A percentile compares a stretch with the other conserved stretches of the same genome.
Conservation (phyloP, 2,329 filamentous ascomycete genomes). For the Zelopaecilomyces penicillatus region DNA sequence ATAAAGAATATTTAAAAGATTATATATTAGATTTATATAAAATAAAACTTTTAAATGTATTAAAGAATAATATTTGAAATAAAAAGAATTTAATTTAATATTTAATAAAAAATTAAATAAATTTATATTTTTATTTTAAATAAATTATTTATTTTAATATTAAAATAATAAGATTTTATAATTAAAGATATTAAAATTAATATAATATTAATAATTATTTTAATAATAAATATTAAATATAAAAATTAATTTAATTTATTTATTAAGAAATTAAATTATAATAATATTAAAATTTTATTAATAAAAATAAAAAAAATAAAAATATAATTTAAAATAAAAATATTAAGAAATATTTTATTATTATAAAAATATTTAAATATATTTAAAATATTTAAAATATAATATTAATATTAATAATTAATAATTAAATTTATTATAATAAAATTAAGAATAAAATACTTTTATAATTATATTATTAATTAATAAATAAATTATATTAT, state of each 20-base stretch:
- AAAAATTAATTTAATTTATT: neutral
- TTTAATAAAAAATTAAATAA: neutral
- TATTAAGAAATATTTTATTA: neutral
- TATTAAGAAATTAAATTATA: too few species aligned
- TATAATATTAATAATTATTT: neutral
- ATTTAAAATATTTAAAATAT: neutral
- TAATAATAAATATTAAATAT: neutral
- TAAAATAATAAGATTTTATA: neutral
- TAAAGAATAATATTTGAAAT: too few species aligned
- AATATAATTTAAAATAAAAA: neutral
- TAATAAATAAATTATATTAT: neutral
- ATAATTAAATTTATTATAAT: neutral
- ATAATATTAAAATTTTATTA: neutral
- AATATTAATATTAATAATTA: neutral
- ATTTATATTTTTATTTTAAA: neutral
- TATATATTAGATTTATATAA: neutral
- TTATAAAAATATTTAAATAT: neutral
- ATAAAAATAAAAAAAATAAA: neutral
- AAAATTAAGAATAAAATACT: too few species aligned
- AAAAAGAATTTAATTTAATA: too few species aligned
- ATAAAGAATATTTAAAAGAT: slow-evolving; percentile 11
- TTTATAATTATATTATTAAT: slow-evolving; percentile 1
- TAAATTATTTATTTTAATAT: neutral
- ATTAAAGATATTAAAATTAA: neutral
- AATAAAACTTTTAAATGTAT: neutral